phyloP scores from a whole-genome alignment of 2,329 filamentous ascomycete species.

The Talaromyces sp. region DNA sequence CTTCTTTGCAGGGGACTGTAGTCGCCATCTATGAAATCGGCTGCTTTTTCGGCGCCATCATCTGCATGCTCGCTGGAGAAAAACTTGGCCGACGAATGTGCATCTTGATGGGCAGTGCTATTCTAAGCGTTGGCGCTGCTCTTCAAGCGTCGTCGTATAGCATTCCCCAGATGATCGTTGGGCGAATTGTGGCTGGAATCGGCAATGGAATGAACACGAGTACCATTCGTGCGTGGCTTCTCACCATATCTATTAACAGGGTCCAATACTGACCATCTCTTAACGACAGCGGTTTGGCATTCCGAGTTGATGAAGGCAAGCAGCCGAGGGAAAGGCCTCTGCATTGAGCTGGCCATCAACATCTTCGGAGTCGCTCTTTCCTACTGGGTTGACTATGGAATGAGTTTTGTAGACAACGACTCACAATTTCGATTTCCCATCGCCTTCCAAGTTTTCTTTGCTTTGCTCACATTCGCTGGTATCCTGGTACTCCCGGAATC shows the following conservation, averaged over 20 bases:
- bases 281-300: conserved; percentile 1
- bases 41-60: neutral
- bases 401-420: conserved; percentile 9
- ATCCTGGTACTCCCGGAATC: conserved; percentile 15
- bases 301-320: neutral
- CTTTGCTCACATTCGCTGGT: neutral
- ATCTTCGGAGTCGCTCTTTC: conserved; percentile 24
- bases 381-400: conserved; percentile 13
- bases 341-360: conserved; percentile 3
- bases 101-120: neutral
- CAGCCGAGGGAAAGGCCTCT: conserved; percentile 1
- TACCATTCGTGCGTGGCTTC: conserved; percentile 18
- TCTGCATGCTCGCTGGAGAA: neutral
- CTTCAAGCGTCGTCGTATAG: neutral
- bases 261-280: neutral
- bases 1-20: neutral
- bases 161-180: conserved; percentile 1
- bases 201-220: conserved; percentile 5
- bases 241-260: neutral
- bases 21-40: conserved; percentile 2
- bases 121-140: neutral
- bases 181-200: conserved; percentile 1
- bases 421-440: conserved; percentile 13
- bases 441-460: conserved; percentile 11
- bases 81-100: neutral